Conservation (phyloP, 495 filamentous ascomycete genomes). For the Filosporella fistucella region DNA sequence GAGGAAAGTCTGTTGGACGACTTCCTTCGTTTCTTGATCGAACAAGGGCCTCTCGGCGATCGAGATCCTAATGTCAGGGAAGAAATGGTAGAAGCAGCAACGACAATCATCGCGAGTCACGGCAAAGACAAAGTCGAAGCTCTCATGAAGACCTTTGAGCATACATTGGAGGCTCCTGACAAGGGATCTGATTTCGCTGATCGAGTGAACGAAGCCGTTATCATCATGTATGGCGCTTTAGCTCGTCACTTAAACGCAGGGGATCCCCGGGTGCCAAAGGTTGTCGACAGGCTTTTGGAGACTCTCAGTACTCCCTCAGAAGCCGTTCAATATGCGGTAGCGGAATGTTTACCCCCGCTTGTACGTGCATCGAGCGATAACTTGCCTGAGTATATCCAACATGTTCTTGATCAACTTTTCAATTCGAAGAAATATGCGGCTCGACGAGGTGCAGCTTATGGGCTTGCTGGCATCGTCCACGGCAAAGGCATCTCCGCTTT, state of each 20-base stretch:
- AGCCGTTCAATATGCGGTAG: constrained; percentile 91
- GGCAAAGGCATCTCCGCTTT: constrained; percentile 81
- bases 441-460: constrained; percentile 90
- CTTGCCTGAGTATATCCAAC: constrained; percentile 71
- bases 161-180: constrained; percentile 74
- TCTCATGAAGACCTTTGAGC: constrained; percentile 88
- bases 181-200: constrained; percentile 74
- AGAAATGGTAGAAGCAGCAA: constrained; percentile 93
- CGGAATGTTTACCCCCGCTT: constrained; percentile 86
- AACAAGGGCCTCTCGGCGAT: constrained; percentile 78
- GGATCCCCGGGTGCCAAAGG: constrained; percentile 77
- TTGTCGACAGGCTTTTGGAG: constrained; percentile 75
- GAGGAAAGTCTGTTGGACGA: constrained; percentile 61
- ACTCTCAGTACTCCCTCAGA: constrained; percentile 95
- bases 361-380: constrained; percentile 75
- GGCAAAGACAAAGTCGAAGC: constrained; percentile 78
- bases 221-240: constrained; percentile 92
- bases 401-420: constrained; percentile 73
- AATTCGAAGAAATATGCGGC: constrained; percentile 85
- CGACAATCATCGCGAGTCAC: constrained; percentile 69
- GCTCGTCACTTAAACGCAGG: constrained; percentile 80
- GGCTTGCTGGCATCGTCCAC: constrained; percentile 82
- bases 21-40: constrained; percentile 81
- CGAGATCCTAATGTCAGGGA: constrained; percentile 67
- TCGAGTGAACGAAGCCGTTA: constrained; percentile 90